Conservation (phyloP, 345 rosid species). For the Eutrema heterophyllum region DNA sequence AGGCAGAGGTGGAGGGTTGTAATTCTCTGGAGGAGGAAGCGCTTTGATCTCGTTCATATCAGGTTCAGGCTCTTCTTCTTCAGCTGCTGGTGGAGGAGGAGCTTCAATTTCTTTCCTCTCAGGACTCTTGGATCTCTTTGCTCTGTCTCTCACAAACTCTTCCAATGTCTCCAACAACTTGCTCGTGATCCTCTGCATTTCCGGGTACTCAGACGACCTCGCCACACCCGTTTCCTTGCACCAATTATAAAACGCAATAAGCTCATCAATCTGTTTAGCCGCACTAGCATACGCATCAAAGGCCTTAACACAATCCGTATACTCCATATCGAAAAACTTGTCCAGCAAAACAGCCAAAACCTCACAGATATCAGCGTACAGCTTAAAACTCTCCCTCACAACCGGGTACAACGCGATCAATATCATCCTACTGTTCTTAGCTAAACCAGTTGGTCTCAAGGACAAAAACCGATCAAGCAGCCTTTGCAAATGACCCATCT, state of each 20-base stretch:
- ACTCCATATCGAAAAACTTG: slow-evolving; percentile 80
- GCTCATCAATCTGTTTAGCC: slow-evolving; percentile 84
- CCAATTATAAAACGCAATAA: slow-evolving; percentile 69
- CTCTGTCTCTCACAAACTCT: slow-evolving; percentile 74
- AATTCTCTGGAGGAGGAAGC: slow-evolving; percentile 70
- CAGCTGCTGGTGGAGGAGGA: slow-evolving; percentile 22
- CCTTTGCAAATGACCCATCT: slow-evolving; percentile 64
- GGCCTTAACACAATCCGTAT: slow-evolving; percentile 69
- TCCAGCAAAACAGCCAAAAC: slow-evolving; percentile 79
- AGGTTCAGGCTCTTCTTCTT: slow-evolving; percentile 38
- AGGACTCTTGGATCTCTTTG: slow-evolving; percentile 59
- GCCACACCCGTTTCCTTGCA: slow-evolving; percentile 82
- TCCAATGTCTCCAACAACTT: slow-evolving; percentile 79
- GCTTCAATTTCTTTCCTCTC: slow-evolving; percentile 48
- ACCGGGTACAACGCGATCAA: slow-evolving; percentile 60
- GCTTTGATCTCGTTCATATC: slow-evolving; percentile 84
- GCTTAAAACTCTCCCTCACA: slow-evolving; percentile 80
- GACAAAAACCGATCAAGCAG: slow-evolving; percentile 67
- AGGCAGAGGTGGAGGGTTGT: slow-evolving; percentile 51
- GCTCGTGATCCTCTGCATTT: slow-evolving; percentile 79
- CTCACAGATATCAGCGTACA: slow-evolving; percentile 80
- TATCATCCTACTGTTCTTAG: slow-evolving; percentile 71
- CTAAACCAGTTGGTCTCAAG: slow-evolving; percentile 70
- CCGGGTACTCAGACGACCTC: slow-evolving; percentile 86
- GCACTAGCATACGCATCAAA: slow-evolving; percentile 84